These are phyloP conservation scores for Pichia occidentalis DNA, from an alignment of 805 yeast genomes.

Conservation along the genomic window DNA sequence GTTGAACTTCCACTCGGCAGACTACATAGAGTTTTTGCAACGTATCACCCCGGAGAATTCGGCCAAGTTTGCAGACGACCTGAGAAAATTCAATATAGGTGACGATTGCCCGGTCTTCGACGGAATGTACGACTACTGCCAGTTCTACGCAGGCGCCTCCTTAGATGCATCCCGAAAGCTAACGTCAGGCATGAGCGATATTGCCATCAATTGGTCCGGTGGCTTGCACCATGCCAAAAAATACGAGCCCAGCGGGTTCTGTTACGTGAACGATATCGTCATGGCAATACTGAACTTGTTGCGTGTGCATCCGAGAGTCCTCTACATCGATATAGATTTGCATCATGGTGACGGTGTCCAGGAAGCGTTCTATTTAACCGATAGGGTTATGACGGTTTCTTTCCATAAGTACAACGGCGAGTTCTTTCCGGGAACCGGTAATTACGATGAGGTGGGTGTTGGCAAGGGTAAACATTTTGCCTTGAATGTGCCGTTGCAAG, in stretches of 20 bases:
- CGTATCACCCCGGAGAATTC: constrained; percentile 71
- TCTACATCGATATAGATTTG: constrained; percentile 89
- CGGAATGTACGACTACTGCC: constrained; percentile 86
- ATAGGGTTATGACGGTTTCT: constrained; percentile 92
- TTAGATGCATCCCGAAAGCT: constrained; percentile 87
- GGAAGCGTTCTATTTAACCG: constrained; percentile 92
- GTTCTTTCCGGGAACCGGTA: constrained; percentile 97
- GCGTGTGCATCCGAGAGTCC: constrained; percentile 84
- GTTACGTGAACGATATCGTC: constrained; percentile 92
- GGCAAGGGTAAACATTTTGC: constrained; percentile 87
- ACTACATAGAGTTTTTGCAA: constrained; percentile 72
- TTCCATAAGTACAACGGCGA: constrained; percentile 93
- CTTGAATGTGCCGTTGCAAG: constrained; percentile 85
- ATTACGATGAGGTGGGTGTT: constrained; percentile 80
- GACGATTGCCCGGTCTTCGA: constrained; percentile 95
- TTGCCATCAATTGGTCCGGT: constrained; percentile 95
- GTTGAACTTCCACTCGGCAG: constrained; percentile 77
- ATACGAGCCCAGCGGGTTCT: constrained; percentile 89
- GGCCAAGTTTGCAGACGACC: constrained; percentile 47
- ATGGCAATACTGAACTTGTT: constrained; percentile 78
- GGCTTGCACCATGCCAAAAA: constrained; percentile 97
- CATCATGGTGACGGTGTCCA: constrained; percentile 99
- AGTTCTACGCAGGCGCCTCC: constrained; percentile 88
- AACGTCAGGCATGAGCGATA: constrained; percentile 80
- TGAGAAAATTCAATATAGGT: constrained; percentile 78